phyloP scores from a whole-genome alignment of 2,329 filamentous ascomycete genomes.

The Volutella citrinella region DNA sequence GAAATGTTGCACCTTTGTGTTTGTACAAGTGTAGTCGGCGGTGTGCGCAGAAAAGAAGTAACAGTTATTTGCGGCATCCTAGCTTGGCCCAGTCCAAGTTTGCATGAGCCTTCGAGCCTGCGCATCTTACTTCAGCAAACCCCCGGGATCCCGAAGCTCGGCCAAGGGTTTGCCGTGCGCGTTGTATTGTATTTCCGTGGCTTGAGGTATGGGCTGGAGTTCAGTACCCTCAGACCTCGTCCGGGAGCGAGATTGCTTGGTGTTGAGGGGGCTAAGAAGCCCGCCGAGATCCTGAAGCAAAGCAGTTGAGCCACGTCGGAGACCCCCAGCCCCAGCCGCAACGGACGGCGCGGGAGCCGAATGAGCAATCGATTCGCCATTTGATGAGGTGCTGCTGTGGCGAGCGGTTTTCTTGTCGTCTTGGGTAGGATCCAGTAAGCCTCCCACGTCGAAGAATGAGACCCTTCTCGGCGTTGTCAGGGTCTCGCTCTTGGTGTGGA shows the following conservation, averaged over 20 bases:
- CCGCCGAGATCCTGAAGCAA: slow-evolving; percentile 59
- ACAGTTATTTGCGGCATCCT: no score
- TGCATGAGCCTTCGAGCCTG: no score
- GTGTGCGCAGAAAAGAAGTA: no score
- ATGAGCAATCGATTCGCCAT: slow-evolving; percentile 36
- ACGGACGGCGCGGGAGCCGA: slow-evolving; percentile 40
- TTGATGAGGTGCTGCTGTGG: slow-evolving; percentile 41
- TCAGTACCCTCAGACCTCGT: slow-evolving; percentile 38
- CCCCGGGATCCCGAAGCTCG: slow-evolving; percentile 38
- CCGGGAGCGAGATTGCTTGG: slow-evolving; percentile 29
- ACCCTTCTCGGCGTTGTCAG: slow-evolving; percentile 41
- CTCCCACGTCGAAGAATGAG: slow-evolving; percentile 84
- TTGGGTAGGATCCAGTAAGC: slow-evolving; percentile 57
- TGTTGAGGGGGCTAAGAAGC: slow-evolving; percentile 43
- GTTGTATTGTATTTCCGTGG: slow-evolving; percentile 33
- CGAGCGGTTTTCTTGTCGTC: slow-evolving; percentile 33
- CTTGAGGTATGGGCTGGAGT: slow-evolving; percentile 45
- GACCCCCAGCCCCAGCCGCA: slow-evolving; percentile 42
- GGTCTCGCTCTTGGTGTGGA: slow-evolving; percentile 23
- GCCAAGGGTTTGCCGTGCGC: slow-evolving; percentile 29
- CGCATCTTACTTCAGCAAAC: slow-evolving; percentile 33
- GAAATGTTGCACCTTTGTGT: no score
- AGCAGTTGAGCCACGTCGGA: slow-evolving; percentile 53
- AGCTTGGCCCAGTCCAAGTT: no score
- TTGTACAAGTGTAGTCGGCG: no score